These are phyloP conservation scores for Drosera spatulata DNA, from an alignment of 179 eudicot genomes.

Conservation along the genomic window DNA sequence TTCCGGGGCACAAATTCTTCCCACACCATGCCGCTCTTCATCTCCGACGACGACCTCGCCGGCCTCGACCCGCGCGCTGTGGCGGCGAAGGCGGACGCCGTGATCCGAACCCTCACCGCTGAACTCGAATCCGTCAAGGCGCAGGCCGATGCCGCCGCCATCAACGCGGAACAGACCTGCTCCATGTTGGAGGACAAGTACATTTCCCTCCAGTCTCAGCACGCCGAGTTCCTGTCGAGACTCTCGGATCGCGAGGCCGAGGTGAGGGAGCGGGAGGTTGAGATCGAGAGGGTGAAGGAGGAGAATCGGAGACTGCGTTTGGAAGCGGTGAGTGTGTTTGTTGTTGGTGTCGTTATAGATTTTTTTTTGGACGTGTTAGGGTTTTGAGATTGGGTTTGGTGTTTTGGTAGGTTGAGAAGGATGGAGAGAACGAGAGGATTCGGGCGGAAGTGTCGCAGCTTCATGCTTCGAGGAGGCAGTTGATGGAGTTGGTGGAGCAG, in stretches of 20 bases:
- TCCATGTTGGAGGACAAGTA: conserved; percentile 76
- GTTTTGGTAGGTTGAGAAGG: conserved; percentile 52
- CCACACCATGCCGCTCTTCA: conserved; percentile 55
- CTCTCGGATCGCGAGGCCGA: conserved; percentile 48
- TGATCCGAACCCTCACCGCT: conserved; percentile 33
- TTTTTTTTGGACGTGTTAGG: not conserved
- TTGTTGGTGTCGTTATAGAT: not conserved
- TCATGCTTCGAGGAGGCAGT: conserved; percentile 82
- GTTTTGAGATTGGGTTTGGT: not conserved
- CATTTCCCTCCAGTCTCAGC: conserved; percentile 50
- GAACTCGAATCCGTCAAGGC: conserved; percentile 74
- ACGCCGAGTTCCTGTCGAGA: conserved; percentile 28
- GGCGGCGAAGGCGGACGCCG: conserved; percentile 77
- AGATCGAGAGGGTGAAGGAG: conserved; percentile 40
- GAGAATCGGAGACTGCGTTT: not conserved
- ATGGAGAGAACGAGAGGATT: conserved; percentile 78
- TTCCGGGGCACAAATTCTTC: not conserved
- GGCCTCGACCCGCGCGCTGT: conserved; percentile 42
- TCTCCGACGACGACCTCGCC: conserved; percentile 66
- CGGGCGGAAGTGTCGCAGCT: conserved; percentile 56
- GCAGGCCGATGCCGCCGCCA: conserved; percentile 68
- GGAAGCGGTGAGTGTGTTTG: not conserved
- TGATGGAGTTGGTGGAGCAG: conserved; percentile 58
- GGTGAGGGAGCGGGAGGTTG: conserved; percentile 67
- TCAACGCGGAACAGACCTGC: conserved; percentile 94